phyloP scores from a whole-genome alignment of 495 filamentous ascomycete species.

The Aspergillus carlsbadensis region DNA sequence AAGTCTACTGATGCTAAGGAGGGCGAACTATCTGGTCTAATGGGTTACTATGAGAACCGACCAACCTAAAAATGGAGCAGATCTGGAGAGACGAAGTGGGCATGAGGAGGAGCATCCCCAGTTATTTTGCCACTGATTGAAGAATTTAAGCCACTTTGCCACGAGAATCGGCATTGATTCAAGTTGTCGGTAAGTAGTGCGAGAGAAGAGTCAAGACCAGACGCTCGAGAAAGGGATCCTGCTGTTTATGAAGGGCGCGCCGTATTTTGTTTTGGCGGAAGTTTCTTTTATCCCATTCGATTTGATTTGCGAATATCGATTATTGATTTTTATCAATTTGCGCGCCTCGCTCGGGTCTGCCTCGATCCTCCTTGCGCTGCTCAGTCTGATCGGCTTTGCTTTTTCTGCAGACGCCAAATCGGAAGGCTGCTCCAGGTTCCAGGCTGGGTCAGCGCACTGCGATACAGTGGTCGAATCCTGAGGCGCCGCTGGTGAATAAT shows the following conservation, averaged over 20 bases:
- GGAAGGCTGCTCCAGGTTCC: neutral
- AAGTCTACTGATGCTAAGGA: neutral
- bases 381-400: neutral
- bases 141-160: neutral
- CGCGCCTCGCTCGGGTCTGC: constrained; percentile 8
- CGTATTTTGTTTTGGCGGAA: neutral
- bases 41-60: neutral
- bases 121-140: neutral
- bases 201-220: neutral
- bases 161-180: neutral
- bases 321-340: constrained; percentile 12
- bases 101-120: too few species aligned
- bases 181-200: neutral
- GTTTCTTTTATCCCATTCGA: constrained; percentile 23
- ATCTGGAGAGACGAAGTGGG: neutral
- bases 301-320: constrained; percentile 15
- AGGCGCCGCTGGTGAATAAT: neutral
- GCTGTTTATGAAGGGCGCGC: neutral
- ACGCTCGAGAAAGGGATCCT: neutral
- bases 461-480: neutral
- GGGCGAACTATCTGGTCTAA: constrained; percentile 1
- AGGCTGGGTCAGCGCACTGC: neutral
- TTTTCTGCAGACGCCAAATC: constrained; percentile 6
- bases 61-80: constrained; percentile 4
- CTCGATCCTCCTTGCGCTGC: constrained; percentile 2